Percentiles rank a stretch among this genome's conserved stretches.
These are phyloP conservation scores for Skeletonema marinoi DNA, from an alignment of 108 stramenopile species.

Conservation along the genomic window DNA sequence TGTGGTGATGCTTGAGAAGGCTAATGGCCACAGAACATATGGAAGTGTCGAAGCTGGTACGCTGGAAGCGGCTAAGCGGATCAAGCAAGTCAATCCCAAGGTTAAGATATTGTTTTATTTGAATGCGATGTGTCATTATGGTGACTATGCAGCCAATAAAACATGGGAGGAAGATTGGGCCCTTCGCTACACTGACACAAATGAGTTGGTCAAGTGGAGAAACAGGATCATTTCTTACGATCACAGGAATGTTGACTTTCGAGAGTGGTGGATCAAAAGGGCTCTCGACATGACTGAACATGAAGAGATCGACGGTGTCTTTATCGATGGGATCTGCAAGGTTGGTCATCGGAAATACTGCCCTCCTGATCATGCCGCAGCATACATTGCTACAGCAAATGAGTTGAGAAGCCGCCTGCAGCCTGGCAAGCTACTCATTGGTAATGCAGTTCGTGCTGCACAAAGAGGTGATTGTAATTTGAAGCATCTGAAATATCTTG, in stretches of 20 bases:
- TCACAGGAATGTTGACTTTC: conserved; percentile 35
- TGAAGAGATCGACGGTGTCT: conserved; percentile 41
- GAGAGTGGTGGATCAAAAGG: conserved; percentile 48
- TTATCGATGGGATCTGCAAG: conserved; percentile 41
- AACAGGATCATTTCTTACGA: conserved; percentile 26
- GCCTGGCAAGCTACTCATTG: conserved; percentile 35
- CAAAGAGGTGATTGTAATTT: conserved; percentile 10
- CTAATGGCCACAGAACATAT: conserved; percentile 24
- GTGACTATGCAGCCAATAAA: conserved; percentile 25
- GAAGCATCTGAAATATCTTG: conserved; percentile 34
- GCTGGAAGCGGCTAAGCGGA: conserved; percentile 26
- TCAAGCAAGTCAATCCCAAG: conserved; percentile 31
- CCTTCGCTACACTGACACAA: neutral
- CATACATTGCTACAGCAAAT: conserved; percentile 34
- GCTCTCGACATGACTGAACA: conserved; percentile 32
- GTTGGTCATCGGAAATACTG: neutral
- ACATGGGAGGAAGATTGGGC: conserved; percentile 32
- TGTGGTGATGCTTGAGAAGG: conserved; percentile 41
- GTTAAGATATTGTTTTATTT: conserved; percentile 46
- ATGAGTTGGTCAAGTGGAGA: conserved; percentile 18
- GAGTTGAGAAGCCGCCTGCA: conserved; percentile 33
- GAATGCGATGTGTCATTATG: conserved; percentile 47
- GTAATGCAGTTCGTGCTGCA: conserved; percentile 30
- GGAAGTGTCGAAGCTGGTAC: conserved; percentile 40
- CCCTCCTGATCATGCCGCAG: conserved; percentile 5